Percentiles rank a stretch among this genome's conserved stretches.
Evolutionary conservation across 1,284 basidiomycete genomes (phyloP).

Genomic region (Cryptococcus hybrid): DNA sequence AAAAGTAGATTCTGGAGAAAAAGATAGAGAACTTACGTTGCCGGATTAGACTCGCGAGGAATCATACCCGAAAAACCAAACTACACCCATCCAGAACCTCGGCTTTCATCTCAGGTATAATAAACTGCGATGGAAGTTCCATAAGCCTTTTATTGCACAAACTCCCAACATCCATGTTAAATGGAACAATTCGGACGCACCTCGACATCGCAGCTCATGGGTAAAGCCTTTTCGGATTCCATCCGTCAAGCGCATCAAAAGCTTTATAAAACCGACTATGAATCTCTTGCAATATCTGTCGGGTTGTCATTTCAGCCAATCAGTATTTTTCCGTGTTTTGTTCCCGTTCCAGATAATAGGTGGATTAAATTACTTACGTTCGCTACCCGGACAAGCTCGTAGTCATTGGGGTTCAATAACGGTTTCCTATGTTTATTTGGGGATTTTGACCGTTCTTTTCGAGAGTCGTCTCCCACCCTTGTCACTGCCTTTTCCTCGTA

Average conservation of each 20-base stretch:
- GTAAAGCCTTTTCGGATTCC: slow-evolving; percentile 13
- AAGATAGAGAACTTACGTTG: slow-evolving; percentile 49
- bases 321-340: no score
- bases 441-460: background rate
- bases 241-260: slow-evolving; percentile 5
- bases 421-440: slow-evolving; percentile 43
- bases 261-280: slow-evolving; percentile 13
- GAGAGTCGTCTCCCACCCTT: background rate
- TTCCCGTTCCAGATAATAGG: background rate
- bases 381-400: slow-evolving; percentile 74
- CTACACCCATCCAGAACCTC: slow-evolving; percentile 72
- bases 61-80: slow-evolving; percentile 93
- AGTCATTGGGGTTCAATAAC: slow-evolving; percentile 81
- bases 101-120: slow-evolving; percentile 77
- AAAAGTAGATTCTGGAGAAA: background rate
- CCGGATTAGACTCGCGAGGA: slow-evolving; percentile 74
- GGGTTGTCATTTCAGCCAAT: background rate
- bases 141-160: background rate
- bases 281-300: slow-evolving; percentile 16
- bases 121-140: slow-evolving; percentile 55
- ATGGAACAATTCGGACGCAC: slow-evolving; percentile 49
- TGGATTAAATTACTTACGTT: slow-evolving; percentile 31
- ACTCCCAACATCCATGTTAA: background rate
- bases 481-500: background rate
- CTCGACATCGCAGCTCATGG: slow-evolving; percentile 59